Conservation (phyloP, 108 stramenopile species). For the Cyclotella cryptica region DNA sequence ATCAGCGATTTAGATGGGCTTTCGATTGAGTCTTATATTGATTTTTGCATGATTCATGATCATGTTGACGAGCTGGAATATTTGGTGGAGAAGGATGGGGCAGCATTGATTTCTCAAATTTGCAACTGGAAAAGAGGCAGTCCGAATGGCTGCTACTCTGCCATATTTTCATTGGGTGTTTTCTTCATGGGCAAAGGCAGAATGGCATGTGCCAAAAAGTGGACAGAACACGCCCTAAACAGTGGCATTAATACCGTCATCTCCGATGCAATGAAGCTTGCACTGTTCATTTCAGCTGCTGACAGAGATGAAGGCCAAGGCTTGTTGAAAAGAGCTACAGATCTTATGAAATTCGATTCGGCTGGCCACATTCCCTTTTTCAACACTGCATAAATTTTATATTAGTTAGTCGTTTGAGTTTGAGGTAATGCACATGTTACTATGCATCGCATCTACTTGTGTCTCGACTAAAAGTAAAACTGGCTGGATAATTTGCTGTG, state of each 20-base stretch:
- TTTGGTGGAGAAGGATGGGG: conserved; percentile 60
- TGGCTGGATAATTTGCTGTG: no score
- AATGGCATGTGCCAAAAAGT: conserved; percentile 46
- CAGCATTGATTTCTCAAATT: conserved; percentile 60
- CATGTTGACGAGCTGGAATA: conserved; percentile 69
- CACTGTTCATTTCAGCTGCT: conserved; percentile 23
- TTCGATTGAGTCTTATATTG: conserved; percentile 75
- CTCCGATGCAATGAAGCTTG: conserved; percentile 51
- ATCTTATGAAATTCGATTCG: conserved; percentile 23
- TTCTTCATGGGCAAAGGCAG: conserved; percentile 73
- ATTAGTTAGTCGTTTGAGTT: not conserved
- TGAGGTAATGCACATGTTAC: no score
- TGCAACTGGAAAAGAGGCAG: conserved; percentile 66
- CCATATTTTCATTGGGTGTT: conserved; percentile 67
- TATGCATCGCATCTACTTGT: no score
- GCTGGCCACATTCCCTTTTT: conserved; percentile 21
- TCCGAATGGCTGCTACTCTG: conserved; percentile 43
- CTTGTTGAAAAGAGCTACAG: conserved; percentile 25
- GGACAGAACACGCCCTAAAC: conserved; percentile 16
- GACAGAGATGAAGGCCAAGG: conserved; percentile 32
- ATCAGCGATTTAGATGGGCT: conserved; percentile 63
- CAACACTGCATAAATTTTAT: conserved; percentile 9
- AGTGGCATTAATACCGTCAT: conserved; percentile 36
- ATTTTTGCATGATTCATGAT: conserved; percentile 73
- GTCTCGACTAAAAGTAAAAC: no score